A percentile compares a stretch with the other conserved stretches of the same genome.
Conservation (phyloP, 495 filamentous ascomycete genomes). For the Talaromyces stipitatus region DNA sequence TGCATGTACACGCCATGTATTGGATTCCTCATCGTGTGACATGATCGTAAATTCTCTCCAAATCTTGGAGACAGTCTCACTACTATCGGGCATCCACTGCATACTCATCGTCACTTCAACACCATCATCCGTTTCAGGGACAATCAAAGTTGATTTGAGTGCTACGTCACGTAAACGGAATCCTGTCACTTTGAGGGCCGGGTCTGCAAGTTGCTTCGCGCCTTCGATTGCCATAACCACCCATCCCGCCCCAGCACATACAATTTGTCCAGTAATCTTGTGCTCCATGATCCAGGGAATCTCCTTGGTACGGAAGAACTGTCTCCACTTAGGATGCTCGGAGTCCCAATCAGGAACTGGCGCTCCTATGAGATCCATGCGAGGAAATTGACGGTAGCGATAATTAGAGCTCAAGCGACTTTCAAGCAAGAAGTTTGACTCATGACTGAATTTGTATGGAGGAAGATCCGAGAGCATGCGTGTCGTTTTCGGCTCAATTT, state of each 20-base stretch:
- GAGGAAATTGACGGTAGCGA: constrained; percentile 20
- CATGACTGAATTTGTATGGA: constrained; percentile 27
- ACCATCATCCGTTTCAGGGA: constrained; percentile 13
- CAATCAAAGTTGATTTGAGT: constrained; percentile 30
- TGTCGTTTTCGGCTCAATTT: neutral
- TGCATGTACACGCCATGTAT: neutral
- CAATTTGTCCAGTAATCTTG: constrained; percentile 22
- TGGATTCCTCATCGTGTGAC: neutral
- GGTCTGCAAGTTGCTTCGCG: constrained; percentile 14
- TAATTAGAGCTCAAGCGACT: constrained; percentile 24
- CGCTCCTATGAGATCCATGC: constrained; percentile 26
- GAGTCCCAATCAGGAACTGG: constrained; percentile 20
- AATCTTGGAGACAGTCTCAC: neutral
- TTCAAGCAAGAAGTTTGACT: constrained; percentile 22
- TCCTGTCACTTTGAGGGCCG: neutral
- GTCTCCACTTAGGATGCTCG: constrained; percentile 28
- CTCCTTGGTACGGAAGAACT: constrained; percentile 30
- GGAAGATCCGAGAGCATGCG: constrained; percentile 25
- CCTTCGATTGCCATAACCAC: constrained; percentile 34
- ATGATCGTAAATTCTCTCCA: constrained; percentile 1
- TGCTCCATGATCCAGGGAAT: constrained; percentile 38
- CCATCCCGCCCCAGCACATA: constrained; percentile 37
- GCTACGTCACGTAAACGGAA: constrained; percentile 26
- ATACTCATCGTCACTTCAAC: neutral
- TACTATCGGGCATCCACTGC: neutral